phyloP scores from a whole-genome alignment of 192 early-diverging fungal genomes.

The Cladochytrium replicatum region DNA sequence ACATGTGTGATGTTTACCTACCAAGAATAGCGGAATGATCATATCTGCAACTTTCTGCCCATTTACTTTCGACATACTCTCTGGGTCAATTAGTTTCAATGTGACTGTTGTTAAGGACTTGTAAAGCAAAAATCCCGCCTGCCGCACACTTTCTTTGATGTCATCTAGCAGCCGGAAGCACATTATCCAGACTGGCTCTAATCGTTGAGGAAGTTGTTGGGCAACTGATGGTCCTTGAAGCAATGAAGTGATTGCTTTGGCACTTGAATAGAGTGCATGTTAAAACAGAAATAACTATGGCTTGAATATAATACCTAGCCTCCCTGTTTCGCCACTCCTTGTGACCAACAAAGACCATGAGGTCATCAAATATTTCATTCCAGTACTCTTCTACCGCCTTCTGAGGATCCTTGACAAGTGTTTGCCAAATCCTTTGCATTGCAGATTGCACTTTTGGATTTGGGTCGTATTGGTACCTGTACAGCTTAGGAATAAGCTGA shows the following conservation, averaged over 20 bases:
- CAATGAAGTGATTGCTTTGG: too few relatives aligned
- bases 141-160: conserved; percentile 84
- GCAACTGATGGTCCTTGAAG: too few relatives aligned
- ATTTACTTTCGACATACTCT: conserved; percentile 37
- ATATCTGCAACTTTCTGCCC: conserved; percentile 67
- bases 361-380: conserved; percentile 70
- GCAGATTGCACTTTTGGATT: conserved; percentile 73
- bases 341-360: conserved; percentile 65
- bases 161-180: conserved; percentile 85
- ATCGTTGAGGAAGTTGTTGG: too few relatives aligned
- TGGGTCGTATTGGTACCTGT: conserved; percentile 85
- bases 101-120: conserved; percentile 71
- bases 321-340: conserved; percentile 82
- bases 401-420: conserved; percentile 47
- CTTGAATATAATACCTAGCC: conserved; percentile 47
- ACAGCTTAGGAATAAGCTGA: conserved; percentile 72
- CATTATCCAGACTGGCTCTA: conserved; percentile 69
- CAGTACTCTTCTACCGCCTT: conserved; percentile 66
- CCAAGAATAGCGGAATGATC: conserved; percentile 79
- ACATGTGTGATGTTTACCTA: conserved; percentile 13
- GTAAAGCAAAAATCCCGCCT: conserved; percentile 71
- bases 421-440: conserved; percentile 87
- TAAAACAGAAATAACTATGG: conserved; percentile 3
- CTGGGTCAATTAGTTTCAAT: conserved; percentile 75
- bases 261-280: neutral